Evolutionary conservation across 108 stramenopile species (phyloP), one percentile per base, ranked within the genome.

Genomic region (Fragilariopsis cylindrus): DNA sequence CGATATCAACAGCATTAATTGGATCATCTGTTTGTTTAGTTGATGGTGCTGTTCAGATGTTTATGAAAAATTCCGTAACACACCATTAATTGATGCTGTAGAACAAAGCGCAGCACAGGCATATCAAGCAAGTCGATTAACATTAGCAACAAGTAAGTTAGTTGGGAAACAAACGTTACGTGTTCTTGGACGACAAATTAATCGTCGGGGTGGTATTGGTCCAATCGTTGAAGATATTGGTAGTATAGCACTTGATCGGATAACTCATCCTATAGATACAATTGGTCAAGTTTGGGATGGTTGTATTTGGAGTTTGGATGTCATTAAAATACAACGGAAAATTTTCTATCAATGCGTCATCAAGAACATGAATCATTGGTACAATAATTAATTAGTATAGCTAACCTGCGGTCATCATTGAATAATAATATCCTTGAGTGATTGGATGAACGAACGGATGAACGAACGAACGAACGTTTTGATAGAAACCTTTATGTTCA

Each of bases 231-330:
- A 79, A 46, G 76, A 89, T 57, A 78, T 82, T 8, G 76, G 73
- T n/a, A 85, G 78, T 5, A 74, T 77, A 13, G 84, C 82, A 12
- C 65, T 92, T 49, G 79, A 94, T 70, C 78, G 87, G 49, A 84
- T 81, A 2, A 64, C 79, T 47, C 93, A 94, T 85, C 93, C 93
- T 7, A 65, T 94, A 0, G 90, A 92, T 57, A 92, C 93, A 18
- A 72, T 75, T 8, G 72, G 82, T 7, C 76, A 79, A 81, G 84
- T 81, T 7, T 92, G 88, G 90, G 74, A 88, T 63, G 86, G 87
- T 8, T 42, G 87, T 4, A 60, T 58, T 48, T 90, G 90, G 89
- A 75, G 87, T 15, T 83, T 79, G 13, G 82, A 76, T 4, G 70
- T 71, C n/a, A 75, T 81, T 7, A 54, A 64, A 46, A 80, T 21